Base-by-base conservation (phyloP, 306 rosid species). In the Trichosanthes truncata region DNA sequence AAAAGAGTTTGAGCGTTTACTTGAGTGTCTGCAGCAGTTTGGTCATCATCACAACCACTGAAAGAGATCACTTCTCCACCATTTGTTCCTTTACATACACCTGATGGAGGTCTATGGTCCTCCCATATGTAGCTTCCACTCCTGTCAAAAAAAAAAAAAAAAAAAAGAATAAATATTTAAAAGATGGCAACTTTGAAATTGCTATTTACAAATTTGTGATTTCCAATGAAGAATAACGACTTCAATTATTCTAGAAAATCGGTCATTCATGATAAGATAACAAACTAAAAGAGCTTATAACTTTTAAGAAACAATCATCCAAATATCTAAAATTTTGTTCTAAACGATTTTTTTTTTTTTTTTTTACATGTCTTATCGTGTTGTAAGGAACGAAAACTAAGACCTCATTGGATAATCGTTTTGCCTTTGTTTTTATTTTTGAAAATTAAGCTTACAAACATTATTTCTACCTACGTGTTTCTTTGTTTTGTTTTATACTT, bases 41-140 rank as follows among this genome's bases (percentile, higher is more conserved):
- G 91, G 71, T 85, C 9, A 80, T 88, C 91, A 31, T 83, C 89
- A 63, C 91, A 88, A 31, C 87, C 86, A 79, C 91, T 88, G 55
- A 88, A 88, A 56, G 89, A 88, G 74, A 86, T 75, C 67, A 57
- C 91, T 79, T 84, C 86, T 41, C 91, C 87, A 17, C 91, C 89
- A 18, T 36, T 84, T 33, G 91, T 86, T 69, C 91, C 91, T 59
- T 88, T 88, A 84, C 84, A 88, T 36, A 80, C 59, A 31, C 84
- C 87, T 52, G 89, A 56, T 49, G 84, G 53, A 55, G 87, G 89
- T 51, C 89, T 83, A 78, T 88, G 91, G 40, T 88, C 91, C 84
- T 88, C 89, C 91, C 91, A 85, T 18, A 0, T 4, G 43, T 84
- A 88, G 7, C 57, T 76, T 69, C 91, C 91, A 25, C 2, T n/a